phyloP scores from a whole-genome alignment of 2,329 filamentous ascomycete species.

The Atkinsonella texensis region DNA sequence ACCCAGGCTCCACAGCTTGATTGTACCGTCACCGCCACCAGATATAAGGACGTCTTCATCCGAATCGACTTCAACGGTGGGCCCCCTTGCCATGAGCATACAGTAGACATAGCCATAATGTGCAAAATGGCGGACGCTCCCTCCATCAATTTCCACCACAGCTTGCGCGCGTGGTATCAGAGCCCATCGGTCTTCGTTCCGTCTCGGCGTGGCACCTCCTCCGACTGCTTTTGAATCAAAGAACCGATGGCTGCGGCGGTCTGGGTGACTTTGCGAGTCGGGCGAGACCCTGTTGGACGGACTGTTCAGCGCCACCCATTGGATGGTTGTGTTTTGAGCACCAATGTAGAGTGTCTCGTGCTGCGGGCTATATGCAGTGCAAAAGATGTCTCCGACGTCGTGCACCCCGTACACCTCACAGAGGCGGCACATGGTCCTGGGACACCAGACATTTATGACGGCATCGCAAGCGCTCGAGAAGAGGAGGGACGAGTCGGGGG shows the following conservation, averaged over 20 bases:
- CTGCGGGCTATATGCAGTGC: constrained; percentile 73
- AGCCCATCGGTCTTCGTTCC: constrained; percentile 46
- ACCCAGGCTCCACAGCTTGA: constrained; percentile 78
- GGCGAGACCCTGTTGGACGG: constrained; percentile 45
- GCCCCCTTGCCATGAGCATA: constrained; percentile 74
- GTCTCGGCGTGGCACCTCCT: constrained; percentile 64
- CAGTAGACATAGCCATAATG: constrained; percentile 95
- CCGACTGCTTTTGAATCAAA: constrained; percentile 86
- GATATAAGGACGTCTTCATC: constrained; percentile 78
- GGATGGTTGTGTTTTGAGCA: constrained; percentile 87
- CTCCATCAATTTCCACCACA: constrained; percentile 67
- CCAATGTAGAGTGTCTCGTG: constrained; percentile 81
- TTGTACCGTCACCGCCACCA: constrained; percentile 83
- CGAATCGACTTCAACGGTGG: constrained; percentile 51
- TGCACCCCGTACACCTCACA: constrained; percentile 90
- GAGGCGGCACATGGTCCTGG: constrained; percentile 59
- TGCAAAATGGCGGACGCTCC: constrained; percentile 76
- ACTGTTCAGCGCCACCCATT: constrained; percentile 74
- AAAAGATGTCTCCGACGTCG: constrained; percentile 93
- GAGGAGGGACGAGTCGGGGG: constrained; percentile 59
- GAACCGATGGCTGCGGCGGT: constrained; percentile 71
- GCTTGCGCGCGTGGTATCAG: constrained; percentile 40
- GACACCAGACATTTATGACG: constrained; percentile 88
- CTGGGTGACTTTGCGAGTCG: constrained; percentile 58
- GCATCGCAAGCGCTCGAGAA: constrained; percentile 92